Percentiles rank a stretch among this genome's conserved stretches.
These are phyloP conservation scores for Mentha longifolia DNA, from an alignment of 257 asterid species.

Conservation along the genomic window DNA sequence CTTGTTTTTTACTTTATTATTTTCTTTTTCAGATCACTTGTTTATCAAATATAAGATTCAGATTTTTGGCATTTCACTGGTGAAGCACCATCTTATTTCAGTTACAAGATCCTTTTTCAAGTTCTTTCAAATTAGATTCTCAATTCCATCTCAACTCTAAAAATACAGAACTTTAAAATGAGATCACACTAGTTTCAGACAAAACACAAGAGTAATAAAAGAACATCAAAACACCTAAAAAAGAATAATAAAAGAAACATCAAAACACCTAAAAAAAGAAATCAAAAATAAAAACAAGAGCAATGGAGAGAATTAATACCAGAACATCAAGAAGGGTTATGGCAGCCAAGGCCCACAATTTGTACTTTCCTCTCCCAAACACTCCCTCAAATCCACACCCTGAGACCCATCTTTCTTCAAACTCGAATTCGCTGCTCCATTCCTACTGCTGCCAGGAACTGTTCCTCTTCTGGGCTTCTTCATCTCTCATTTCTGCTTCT, in stretches of 20 bases:
- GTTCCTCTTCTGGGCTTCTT: conserved; percentile 54
- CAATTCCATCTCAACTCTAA: not conserved
- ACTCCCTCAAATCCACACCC: conserved; percentile 50
- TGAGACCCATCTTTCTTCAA: conserved; percentile 68
- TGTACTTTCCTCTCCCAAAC: conserved; percentile 81
- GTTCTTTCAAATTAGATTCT: not conserved
- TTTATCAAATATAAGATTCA: conserved; percentile 17
- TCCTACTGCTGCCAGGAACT: conserved; percentile 37
- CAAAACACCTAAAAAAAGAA: too few relatives aligned
- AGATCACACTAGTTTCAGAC: too few relatives aligned
- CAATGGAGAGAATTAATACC: too few relatives aligned
- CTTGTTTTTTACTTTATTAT: not conserved
- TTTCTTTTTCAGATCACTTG: not conserved
- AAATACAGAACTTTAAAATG: not conserved
- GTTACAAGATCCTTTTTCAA: not conserved
- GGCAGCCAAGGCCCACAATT: conserved; percentile 87
- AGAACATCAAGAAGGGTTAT: conserved; percentile 78
- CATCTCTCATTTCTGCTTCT: conserved; percentile 69
- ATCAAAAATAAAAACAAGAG: too few relatives aligned
- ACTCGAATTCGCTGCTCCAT: conserved; percentile 33
- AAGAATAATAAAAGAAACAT: too few relatives aligned
- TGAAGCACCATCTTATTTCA: not conserved
- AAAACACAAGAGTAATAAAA: too few relatives aligned
- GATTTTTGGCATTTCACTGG: not conserved
- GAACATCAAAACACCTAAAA: not conserved